Percentiles rank a stretch among this genome's conserved stretches.
These are phyloP conservation scores for Ganoderma resinaceum DNA, from an alignment of 1,284 basidiomycete species.

Conservation along the genomic window DNA sequence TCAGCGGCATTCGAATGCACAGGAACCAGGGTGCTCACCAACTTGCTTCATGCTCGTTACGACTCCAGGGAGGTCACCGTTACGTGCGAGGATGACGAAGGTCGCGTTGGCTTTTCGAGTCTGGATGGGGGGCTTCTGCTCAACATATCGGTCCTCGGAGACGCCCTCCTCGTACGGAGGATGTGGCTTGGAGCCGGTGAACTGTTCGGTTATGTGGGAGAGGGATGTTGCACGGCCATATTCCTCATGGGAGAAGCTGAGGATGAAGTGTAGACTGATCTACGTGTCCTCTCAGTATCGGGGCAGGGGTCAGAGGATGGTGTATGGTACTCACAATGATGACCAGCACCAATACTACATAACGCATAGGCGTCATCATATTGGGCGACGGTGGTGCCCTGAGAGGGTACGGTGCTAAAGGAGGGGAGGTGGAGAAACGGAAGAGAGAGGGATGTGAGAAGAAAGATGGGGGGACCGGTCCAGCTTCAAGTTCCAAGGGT, in stretches of 20 bases:
- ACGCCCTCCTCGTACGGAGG: conserved; percentile 62
- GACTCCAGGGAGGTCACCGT: conserved; percentile 79
- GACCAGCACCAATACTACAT: conserved; percentile 69
- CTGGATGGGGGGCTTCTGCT: conserved; percentile 42
- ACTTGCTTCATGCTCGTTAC: conserved; percentile 79
- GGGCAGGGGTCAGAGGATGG: conserved; percentile 3
- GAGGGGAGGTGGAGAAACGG: conserved; percentile 16
- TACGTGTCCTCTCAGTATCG: conserved; percentile 36
- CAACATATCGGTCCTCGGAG: conserved; percentile 63
- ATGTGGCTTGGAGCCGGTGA: conserved; percentile 39
- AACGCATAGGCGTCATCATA: conserved; percentile 84
- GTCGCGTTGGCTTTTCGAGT: conserved; percentile 81
- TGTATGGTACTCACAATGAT: conserved; percentile 59
- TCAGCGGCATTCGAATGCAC: conserved; percentile 61
- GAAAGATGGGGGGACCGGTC: conserved; percentile 4
- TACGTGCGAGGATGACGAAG: conserved; percentile 88
- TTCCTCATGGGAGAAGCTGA: conserved; percentile 73
- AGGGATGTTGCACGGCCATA: conserved; percentile 74
- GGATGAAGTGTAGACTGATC: conserved; percentile 76
- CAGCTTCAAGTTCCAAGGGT: not conserved
- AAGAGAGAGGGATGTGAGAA: conserved; percentile 11
- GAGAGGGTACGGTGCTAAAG: conserved; percentile 19
- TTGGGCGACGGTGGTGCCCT: conserved; percentile 40
- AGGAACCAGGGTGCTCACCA: conserved; percentile 32
- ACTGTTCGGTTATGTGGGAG: conserved; percentile 55